These are phyloP conservation scores for Venturiaceae sp. DNA, from an alignment of 2,329 filamentous ascomycete genomes.

Conservation along the genomic window DNA sequence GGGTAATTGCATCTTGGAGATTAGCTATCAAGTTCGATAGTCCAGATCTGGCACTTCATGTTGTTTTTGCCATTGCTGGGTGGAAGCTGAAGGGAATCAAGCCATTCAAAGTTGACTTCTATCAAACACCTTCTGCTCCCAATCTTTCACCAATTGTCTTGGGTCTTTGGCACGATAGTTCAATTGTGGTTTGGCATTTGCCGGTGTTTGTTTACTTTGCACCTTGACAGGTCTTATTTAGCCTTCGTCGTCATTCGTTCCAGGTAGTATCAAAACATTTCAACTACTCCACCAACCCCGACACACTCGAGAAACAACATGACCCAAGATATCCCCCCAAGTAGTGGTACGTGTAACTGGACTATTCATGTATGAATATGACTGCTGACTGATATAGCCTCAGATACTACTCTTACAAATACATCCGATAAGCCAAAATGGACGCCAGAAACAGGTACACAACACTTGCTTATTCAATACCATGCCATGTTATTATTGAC, in stretches of 20 bases:
- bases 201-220: not conserved
- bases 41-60: no score
- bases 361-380: no score
- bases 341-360: not conserved
- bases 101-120: no score
- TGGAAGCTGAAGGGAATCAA: no score
- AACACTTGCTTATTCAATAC: not conserved
- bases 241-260: not conserved
- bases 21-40: no score
- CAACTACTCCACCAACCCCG: not conserved
- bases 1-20: no score
- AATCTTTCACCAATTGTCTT: no score
- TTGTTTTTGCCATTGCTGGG: no score
- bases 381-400: not conserved
- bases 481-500: not conserved
- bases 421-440: not conserved
- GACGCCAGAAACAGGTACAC: constrained; percentile 6
- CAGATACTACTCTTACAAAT: not conserved
- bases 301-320: not conserved
- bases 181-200: no score
- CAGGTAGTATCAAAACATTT: not conserved
- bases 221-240: no score
- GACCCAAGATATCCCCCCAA: not conserved
- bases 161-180: no score
- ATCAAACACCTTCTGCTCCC: no score